phyloP scores from a whole-genome alignment of 75 land plant species.

The Sequoia sempervirens region DNA sequence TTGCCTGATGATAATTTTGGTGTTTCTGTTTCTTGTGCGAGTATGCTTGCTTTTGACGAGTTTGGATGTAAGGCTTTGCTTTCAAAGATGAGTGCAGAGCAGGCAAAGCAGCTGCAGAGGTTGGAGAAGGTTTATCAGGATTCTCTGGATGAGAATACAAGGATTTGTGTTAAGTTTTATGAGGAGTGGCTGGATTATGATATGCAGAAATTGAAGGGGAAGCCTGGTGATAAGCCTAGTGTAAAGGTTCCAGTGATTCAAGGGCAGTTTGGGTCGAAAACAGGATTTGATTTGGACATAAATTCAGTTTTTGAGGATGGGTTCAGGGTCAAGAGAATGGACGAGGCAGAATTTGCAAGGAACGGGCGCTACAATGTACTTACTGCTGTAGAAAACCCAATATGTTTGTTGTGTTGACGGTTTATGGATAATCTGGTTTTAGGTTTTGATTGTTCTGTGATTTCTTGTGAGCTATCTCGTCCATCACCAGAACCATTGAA shows the following conservation, averaged over 20 bases:
- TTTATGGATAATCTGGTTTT: neutral
- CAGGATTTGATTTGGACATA: neutral
- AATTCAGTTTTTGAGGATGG: neutral
- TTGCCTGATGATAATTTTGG: slow-evolving; percentile 34
- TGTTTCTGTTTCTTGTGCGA: slow-evolving; percentile 29
- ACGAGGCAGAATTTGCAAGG: neutral
- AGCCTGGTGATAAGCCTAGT: slow-evolving; percentile 34
- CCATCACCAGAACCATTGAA: neutral
- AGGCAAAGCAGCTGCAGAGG: slow-evolving; percentile 28
- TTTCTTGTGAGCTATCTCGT: neutral
- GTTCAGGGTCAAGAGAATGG: neutral
- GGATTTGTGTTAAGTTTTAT: slow-evolving; percentile 46
- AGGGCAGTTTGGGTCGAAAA: slow-evolving; percentile 6
- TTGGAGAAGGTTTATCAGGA: slow-evolving; percentile 56
- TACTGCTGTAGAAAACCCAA: neutral
- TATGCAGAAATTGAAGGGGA: slow-evolving; percentile 19
- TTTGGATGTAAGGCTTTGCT: slow-evolving; percentile 15
- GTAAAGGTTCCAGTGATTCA: slow-evolving; percentile 56
- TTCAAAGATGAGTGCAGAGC: slow-evolving; percentile 42
- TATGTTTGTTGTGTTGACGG: neutral
- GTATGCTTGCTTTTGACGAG: slow-evolving; percentile 36
- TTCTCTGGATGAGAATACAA: slow-evolving; percentile 50
- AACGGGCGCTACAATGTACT: neutral
- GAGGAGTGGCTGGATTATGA: slow-evolving; percentile 48
- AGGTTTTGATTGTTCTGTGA: neutral